Conservation (phyloP, 805 yeast species). For the Sugiyamaella smithiae region DNA sequence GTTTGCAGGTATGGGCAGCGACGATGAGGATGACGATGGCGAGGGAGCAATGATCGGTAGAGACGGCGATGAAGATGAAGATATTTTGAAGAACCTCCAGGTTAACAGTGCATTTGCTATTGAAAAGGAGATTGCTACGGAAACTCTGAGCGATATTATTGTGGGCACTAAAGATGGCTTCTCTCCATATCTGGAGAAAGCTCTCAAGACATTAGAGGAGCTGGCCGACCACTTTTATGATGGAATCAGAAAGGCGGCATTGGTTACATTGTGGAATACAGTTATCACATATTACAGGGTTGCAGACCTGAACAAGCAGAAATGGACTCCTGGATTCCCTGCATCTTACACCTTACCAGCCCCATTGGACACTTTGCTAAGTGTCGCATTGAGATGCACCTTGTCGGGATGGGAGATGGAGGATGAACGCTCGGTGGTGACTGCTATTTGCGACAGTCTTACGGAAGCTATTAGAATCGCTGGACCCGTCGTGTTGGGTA, state of each 20-base stretch:
- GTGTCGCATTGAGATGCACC: slow-evolving; percentile 65
- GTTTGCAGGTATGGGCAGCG: slow-evolving; percentile 40
- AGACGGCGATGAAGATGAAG: slow-evolving; percentile 54
- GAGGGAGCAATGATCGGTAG: slow-evolving; percentile 38
- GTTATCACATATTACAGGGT: slow-evolving; percentile 57
- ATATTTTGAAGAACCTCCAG: slow-evolving; percentile 66
- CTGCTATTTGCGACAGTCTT: slow-evolving; percentile 69
- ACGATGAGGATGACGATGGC: slow-evolving; percentile 44
- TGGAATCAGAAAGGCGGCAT: slow-evolving; percentile 86
- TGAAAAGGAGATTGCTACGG: slow-evolving; percentile 94
- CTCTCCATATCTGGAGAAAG: slow-evolving; percentile 66
- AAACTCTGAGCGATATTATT: slow-evolving; percentile 85
- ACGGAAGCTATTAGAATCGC: slow-evolving; percentile 63
- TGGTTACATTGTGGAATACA: slow-evolving; percentile 79
- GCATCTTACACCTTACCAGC: slow-evolving; percentile 21
- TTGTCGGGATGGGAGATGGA: slow-evolving; percentile 67
- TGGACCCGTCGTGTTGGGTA: slow-evolving; percentile 67
- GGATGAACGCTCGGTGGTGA: slow-evolving; percentile 78
- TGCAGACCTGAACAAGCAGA: slow-evolving; percentile 20
- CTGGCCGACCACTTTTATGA: slow-evolving; percentile 79
- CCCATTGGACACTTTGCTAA: slow-evolving; percentile 60
- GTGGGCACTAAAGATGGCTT: slow-evolving; percentile 80
- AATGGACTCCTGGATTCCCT: slow-evolving; percentile 37
- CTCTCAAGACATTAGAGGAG: slow-evolving; percentile 59
- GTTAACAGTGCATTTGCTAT: slow-evolving; percentile 93